Evolutionary conservation across 441 rosid species (phyloP), one percentile per base, ranked within the genome.

Genomic region (Iberis amara): DNA sequence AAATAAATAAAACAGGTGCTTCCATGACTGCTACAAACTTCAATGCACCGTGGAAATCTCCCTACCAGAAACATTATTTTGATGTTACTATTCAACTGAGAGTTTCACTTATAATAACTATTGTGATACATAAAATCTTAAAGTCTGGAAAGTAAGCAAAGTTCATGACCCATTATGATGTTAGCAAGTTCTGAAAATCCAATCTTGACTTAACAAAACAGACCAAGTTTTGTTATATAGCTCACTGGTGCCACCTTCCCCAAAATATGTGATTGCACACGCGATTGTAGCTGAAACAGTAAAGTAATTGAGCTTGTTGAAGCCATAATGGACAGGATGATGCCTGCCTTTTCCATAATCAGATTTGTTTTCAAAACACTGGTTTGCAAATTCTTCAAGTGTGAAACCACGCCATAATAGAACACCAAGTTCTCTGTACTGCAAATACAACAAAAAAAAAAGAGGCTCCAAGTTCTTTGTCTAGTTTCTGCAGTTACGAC

Each of bases 191-290:
- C 3, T 11, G 18, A 54, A 36, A 41, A 42, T 26, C 40, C 7
- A 33, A 14, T 15, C n/a, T 1, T 4, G 6, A 33, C 33, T 27
- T 23, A 3, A 4, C 26, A 37, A 37, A 4, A 27, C 7, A 57
- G n/a, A 2, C 2, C 15, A 12, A 54, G 11, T 47, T 39, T 11
- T 6, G 21, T 15, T 10, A 40, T 23, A 12, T 55, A 83, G 95
- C 96, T 90, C 98, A 58, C 95, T 85, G 4, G 94, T 64, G 68
- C 88, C 81, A 35, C 96, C 96, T 68, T 87, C 96, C 48, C 98
- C 95, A 39, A 86, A 71, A 57, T 68, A 86, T 59, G 92, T 71
- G 52, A 85, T 86, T 3, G 60, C 76, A 63, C 96, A 90, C 3
- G 85, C 90, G 6, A 90, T 77, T 8, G 98, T 84, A 0, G 98